phyloP scores from a whole-genome alignment of 176 grass and related monocot genomes.

The Carex scoparia region DNA sequence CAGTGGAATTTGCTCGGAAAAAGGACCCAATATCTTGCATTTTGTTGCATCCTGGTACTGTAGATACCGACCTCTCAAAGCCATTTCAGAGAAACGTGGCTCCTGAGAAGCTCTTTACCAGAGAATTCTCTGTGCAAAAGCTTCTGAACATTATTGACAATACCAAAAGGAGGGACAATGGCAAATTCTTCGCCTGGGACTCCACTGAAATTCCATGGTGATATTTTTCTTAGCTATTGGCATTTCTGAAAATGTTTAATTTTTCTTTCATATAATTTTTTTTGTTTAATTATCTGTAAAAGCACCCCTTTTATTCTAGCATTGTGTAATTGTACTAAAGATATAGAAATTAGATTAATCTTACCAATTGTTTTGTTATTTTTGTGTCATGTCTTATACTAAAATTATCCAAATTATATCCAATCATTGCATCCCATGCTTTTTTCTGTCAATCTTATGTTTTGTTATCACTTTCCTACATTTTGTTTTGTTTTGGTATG shows the following conservation, averaged over 20 bases:
- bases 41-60: constrained; percentile 82
- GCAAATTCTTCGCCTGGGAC: constrained; percentile 94
- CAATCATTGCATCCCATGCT: background rate
- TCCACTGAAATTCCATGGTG: constrained; percentile 74
- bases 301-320: background rate
- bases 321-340: background rate
- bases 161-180: constrained; percentile 57
- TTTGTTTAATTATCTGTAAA: background rate
- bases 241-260: constrained; percentile 8
- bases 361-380: background rate
- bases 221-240: background rate
- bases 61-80: constrained; percentile 75
- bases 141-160: constrained; percentile 55
- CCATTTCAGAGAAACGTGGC: constrained; percentile 77
- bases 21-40: constrained; percentile 58
- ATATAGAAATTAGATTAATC: background rate
- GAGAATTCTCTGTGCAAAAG: constrained; percentile 68
- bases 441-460: background rate
- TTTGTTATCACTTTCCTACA: background rate
- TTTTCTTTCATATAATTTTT: background rate
- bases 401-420: background rate
- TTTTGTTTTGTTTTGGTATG: no score
- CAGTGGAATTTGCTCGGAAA: constrained; percentile 64
- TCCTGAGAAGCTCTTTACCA: constrained; percentile 66
- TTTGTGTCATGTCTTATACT: background rate